phyloP scores from a whole-genome alignment of 2,329 filamentous ascomycete species.

The Cryphonectria japonica region DNA sequence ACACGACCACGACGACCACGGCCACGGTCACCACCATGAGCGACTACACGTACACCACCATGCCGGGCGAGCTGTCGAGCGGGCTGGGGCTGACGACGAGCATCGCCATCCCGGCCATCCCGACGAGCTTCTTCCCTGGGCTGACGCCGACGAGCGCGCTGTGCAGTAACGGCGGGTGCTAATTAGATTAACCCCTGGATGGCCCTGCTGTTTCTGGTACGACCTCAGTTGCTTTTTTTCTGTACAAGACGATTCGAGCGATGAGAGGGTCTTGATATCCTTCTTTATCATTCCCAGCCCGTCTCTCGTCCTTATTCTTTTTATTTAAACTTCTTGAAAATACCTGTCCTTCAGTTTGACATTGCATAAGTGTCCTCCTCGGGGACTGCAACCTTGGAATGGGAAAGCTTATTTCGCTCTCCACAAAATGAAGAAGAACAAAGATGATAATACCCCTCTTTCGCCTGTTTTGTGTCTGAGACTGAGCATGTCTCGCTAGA shows the following conservation, averaged over 20 bases:
- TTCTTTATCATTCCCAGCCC: neutral
- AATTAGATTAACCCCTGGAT: neutral
- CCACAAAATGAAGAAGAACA: neutral
- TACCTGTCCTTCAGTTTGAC: neutral
- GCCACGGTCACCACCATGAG: constrained; percentile 23
- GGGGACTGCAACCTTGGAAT: neutral
- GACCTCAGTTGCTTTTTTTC: too few species aligned
- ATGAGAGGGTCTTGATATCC: too few species aligned
- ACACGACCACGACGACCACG: constrained; percentile 29
- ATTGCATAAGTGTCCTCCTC: neutral
- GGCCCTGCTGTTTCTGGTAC: too few species aligned
- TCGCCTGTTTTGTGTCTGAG: neutral
- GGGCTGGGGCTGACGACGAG: constrained; percentile 22
- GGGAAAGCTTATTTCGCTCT: neutral
- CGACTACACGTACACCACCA: constrained; percentile 22
- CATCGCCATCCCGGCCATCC: constrained; percentile 25
- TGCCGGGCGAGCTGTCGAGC: constrained; percentile 23
- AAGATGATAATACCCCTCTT: neutral
- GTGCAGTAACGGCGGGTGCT: constrained; percentile 11
- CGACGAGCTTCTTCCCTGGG: constrained; percentile 26
- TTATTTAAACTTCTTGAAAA: neutral
- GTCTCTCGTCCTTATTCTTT: neutral
- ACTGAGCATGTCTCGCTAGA: too few species aligned
- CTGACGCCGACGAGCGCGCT: constrained; percentile 22
- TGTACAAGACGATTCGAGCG: too few species aligned